Evolutionary conservation across 306 rosid species (phyloP), one percentile per base, ranked within the genome.

Genomic region (Medicago ruthenica): DNA sequence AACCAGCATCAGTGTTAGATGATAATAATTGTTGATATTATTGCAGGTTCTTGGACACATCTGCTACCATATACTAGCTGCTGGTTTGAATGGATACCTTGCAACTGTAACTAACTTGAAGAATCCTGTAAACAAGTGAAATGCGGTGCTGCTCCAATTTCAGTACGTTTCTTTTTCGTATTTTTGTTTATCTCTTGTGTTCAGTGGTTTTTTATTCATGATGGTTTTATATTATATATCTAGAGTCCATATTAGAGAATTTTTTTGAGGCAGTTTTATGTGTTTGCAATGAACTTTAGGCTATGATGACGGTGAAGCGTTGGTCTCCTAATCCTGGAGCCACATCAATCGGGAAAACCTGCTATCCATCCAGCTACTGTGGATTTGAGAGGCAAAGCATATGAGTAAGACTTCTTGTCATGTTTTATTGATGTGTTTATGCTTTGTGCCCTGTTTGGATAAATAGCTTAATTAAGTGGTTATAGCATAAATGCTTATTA

Each of bases 381-480:
- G 73, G 99, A 95, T 67, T 85, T 95, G 89, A 95, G 87, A 89
- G 97, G 99, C 89, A 96, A 92, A 90, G 88, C 91, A 71, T 96
- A 96, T 2, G 98, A 88, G 99, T 96, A 87, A 84, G 98, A 80
- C 22, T 20, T 51, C 39, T 73, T 45, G 39, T 59, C 31, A 7
- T 63, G 18, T 24, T 54, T 37, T 47, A 42, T 12, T 17, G 39
- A 42, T 83, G 21, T 18, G 21, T 47, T 27, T 83, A 20, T 70
- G 41, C 47, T 21, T 31, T 31, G 36, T 5, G 36, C 36, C 36
- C 36, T 31, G 36, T 31, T 31, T 31, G 5, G 36, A 5, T 34
- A 34, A 34, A 34, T 34, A 34, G 37, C 37, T 34, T 34, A 34
- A 34, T 34, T 34, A 34, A 34, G 37, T 34, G 37, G 37, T 5